A percentile compares a stretch with the other conserved stretches of the same genome.
Conservation (phyloP, 768 basidiomycete genomes). For the Macrolepiota albuminosa region DNA sequence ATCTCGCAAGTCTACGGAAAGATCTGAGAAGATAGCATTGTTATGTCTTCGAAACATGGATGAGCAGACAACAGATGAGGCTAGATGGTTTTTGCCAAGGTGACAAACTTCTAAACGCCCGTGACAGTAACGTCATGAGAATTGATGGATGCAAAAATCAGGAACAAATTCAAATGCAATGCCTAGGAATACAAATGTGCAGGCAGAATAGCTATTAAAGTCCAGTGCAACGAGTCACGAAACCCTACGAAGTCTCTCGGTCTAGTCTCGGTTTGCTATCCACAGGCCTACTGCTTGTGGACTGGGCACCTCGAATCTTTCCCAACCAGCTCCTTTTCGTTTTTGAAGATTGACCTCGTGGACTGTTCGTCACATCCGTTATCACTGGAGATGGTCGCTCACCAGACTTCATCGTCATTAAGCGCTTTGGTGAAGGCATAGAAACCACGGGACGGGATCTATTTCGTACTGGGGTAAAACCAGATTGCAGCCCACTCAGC, state of each 20-base stretch:
- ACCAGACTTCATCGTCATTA: constrained; percentile 18
- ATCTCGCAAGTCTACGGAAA: constrained; percentile 55
- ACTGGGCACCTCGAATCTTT: constrained; percentile 52
- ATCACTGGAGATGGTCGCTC: constrained; percentile 34
- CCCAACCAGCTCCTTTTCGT: constrained; percentile 68
- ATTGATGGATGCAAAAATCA: background rate
- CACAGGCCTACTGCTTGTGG: constrained; percentile 17
- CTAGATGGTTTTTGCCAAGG: background rate
- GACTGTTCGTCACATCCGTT: constrained; percentile 67
- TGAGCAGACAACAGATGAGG: constrained; percentile 22
- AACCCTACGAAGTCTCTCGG: constrained; percentile 10
- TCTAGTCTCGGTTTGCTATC: constrained; percentile 17
- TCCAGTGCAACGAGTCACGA: constrained; percentile 10
- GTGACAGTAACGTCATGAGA: background rate
- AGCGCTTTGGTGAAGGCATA: constrained; percentile 48
- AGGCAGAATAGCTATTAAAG: constrained; percentile 18
- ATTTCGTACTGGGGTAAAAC: constrained; percentile 71
- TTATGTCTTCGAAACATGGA: constrained; percentile 39
- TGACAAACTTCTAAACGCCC: background rate
- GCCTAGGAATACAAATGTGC: constrained; percentile 27
- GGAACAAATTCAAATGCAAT: constrained; percentile 1
- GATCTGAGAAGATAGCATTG: constrained; percentile 36
- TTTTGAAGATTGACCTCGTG: constrained; percentile 39
- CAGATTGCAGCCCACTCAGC: constrained; percentile 51
- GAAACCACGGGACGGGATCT: constrained; percentile 36